Conservation (phyloP, 169 alveolate species). For the Cryptosporidium viatorum region DNA sequence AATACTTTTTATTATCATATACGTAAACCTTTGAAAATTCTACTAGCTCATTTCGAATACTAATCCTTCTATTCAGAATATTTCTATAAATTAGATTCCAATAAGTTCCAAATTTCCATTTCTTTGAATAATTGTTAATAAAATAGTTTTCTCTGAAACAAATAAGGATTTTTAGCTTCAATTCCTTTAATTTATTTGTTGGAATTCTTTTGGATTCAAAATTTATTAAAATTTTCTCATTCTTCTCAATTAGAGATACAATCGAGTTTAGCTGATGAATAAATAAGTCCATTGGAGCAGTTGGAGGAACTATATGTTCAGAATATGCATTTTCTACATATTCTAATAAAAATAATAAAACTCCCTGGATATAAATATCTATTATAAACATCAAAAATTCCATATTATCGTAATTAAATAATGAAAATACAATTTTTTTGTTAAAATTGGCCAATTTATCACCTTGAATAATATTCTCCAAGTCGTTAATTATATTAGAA, state of each 20-base stretch:
- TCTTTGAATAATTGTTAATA: constrained; percentile 40
- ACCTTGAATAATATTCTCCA: constrained; percentile 13
- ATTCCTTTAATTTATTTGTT: not conserved
- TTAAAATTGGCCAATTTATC: not conserved
- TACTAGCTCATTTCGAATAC: constrained; percentile 46
- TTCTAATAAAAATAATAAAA: constrained; percentile 29
- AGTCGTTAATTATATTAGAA: constrained; percentile 19
- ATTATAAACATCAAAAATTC: constrained; percentile 30
- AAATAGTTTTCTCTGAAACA: constrained; percentile 34
- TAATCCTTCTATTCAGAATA: constrained; percentile 56
- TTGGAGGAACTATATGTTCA: constrained; percentile 43
- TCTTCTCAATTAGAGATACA: constrained; percentile 21
- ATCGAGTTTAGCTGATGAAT: constrained; percentile 42
- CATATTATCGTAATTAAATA: constrained; percentile 6
- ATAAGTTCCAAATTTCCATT: constrained; percentile 70
- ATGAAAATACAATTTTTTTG: constrained; percentile 15
- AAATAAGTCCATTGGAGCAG: constrained; percentile 72
- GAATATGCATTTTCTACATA: not conserved
- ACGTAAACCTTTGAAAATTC: constrained; percentile 68
- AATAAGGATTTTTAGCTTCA: constrained; percentile 12
- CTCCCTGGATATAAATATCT: constrained; percentile 21
- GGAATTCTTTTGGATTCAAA: not conserved
- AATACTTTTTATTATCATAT: constrained; percentile 41
- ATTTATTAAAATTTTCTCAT: constrained; percentile 17
- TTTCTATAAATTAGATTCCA: constrained; percentile 71